Evolutionary conservation across 495 filamentous ascomycete genomes (phyloP).

Genomic region (Xylaria grammica): DNA sequence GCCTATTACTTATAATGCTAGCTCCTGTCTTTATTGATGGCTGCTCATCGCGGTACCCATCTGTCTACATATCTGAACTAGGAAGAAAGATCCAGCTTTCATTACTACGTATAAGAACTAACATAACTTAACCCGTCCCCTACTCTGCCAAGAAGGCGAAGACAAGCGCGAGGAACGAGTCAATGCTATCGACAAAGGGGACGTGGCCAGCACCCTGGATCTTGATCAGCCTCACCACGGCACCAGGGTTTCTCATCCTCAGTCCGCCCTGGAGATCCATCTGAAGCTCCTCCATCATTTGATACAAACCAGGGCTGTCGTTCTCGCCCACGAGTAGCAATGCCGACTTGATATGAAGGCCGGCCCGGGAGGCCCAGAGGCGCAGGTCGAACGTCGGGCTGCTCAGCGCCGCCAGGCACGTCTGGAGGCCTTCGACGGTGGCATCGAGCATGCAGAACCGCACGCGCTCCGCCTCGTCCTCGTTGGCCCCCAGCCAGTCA

Average conservation of each 20-base stretch:
- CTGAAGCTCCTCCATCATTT: constrained; percentile 33
- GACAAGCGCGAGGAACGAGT: constrained; percentile 16
- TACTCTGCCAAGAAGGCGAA: background rate
- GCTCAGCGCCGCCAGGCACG: constrained; percentile 38
- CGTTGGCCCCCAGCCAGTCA: constrained; percentile 35
- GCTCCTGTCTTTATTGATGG: no score
- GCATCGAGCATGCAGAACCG: constrained; percentile 34
- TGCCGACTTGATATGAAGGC: constrained; percentile 28
- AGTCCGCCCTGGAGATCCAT: constrained; percentile 29
- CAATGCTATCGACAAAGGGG: constrained; percentile 31
- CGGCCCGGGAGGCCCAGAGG: constrained; percentile 24
- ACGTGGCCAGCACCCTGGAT: constrained; percentile 35
- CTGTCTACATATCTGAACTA: no score
- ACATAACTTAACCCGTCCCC: background rate
- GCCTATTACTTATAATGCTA: no score
- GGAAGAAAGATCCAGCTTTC: no score
- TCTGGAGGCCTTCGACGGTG: constrained; percentile 40
- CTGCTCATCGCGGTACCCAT: no score
- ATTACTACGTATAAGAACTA: no score
- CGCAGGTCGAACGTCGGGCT: constrained; percentile 36
- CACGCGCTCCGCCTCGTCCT: constrained; percentile 35
- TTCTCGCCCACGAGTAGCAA: constrained; percentile 39
- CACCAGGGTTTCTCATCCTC: background rate
- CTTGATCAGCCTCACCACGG: constrained; percentile 22
- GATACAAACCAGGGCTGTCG: constrained; percentile 30